Evolutionary conservation across 352 stramenopile species (phyloP).

Genomic region (Plasmopara muralis): DNA sequence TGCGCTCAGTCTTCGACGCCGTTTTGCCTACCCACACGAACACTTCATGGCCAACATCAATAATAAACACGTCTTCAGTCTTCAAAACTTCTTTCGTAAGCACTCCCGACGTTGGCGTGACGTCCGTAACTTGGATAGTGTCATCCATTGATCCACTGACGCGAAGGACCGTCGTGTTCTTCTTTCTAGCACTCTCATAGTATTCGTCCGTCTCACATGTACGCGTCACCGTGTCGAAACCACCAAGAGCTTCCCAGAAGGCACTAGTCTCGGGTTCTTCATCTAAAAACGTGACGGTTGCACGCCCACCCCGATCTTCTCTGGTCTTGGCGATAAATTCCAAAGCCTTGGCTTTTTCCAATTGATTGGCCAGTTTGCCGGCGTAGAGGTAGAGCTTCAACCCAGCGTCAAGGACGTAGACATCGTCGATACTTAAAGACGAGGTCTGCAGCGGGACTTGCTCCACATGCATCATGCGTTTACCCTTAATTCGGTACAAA

Average conservation of each 20-base stretch:
- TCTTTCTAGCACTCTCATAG: conserved; percentile 52
- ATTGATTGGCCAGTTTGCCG: conserved; percentile 65
- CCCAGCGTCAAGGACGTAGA: conserved; percentile 91
- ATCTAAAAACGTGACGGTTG: conserved; percentile 83
- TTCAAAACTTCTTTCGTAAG: conserved; percentile 78
- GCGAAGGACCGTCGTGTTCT: conserved; percentile 66
- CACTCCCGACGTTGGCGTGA: conserved; percentile 58
- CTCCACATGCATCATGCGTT: conserved; percentile 78
- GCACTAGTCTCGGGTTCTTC: conserved; percentile 83
- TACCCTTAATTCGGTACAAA: conserved; percentile 89
- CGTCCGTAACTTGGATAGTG: conserved; percentile 46
- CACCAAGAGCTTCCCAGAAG: conserved; percentile 91
- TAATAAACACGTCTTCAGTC: conserved; percentile 88
- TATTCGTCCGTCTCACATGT: conserved; percentile 56
- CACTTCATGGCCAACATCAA: conserved; percentile 85
- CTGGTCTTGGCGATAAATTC: conserved; percentile 86
- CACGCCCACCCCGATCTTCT: conserved; percentile 69
- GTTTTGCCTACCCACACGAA: conserved; percentile 90
- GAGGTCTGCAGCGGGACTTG: conserved; percentile 77
- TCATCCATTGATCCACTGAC: conserved; percentile 62
- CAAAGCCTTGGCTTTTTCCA: conserved; percentile 89
- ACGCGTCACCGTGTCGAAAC: conserved; percentile 65
- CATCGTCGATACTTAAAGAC: conserved; percentile 90
- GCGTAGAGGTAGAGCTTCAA: conserved; percentile 89
- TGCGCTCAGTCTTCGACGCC: conserved; percentile 78